Conservation (phyloP, 2,329 filamentous ascomycete species). For the Pestalotiopsis sp. region DNA sequence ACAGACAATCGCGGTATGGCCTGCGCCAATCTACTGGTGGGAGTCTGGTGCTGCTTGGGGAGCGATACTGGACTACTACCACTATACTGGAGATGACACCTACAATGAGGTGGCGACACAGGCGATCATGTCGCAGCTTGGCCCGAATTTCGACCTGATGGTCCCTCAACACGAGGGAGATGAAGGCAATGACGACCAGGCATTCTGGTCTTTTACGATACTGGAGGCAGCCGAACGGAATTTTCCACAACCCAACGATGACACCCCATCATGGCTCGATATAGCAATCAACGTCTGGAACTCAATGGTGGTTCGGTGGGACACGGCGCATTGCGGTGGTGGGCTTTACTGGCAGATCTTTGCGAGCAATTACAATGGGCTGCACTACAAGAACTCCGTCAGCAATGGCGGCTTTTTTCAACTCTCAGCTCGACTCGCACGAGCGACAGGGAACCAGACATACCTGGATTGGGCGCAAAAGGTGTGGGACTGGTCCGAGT, state of each 20-base stretch:
- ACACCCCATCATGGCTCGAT: constrained; percentile 64
- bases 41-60: constrained; percentile 67
- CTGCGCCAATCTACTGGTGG: constrained; percentile 65
- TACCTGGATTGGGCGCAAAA: constrained; percentile 69
- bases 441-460: constrained; percentile 66
- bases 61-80: constrained; percentile 70
- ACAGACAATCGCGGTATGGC: constrained; percentile 63
- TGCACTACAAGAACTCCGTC: constrained; percentile 82
- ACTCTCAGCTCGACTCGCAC: constrained; percentile 73
- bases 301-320: constrained; percentile 70
- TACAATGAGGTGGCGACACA: constrained; percentile 63
- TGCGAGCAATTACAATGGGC: constrained; percentile 69
- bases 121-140: constrained; percentile 60
- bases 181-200: constrained; percentile 75
- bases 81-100: constrained; percentile 62
- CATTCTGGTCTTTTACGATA: constrained; percentile 71
- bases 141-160: constrained; percentile 62
- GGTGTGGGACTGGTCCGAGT: constrained; percentile 66
- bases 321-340: constrained; percentile 65
- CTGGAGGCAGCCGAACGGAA: constrained; percentile 70
- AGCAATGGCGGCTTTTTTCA: constrained; percentile 85
- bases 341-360: constrained; percentile 85
- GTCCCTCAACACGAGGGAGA: constrained; percentile 55
- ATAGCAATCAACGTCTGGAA: constrained; percentile 75
- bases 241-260: constrained; percentile 61